Base-by-base conservation (phyloP, 2,329 filamentous ascomycete species). In the Trichophyton rubrum region DNA sequence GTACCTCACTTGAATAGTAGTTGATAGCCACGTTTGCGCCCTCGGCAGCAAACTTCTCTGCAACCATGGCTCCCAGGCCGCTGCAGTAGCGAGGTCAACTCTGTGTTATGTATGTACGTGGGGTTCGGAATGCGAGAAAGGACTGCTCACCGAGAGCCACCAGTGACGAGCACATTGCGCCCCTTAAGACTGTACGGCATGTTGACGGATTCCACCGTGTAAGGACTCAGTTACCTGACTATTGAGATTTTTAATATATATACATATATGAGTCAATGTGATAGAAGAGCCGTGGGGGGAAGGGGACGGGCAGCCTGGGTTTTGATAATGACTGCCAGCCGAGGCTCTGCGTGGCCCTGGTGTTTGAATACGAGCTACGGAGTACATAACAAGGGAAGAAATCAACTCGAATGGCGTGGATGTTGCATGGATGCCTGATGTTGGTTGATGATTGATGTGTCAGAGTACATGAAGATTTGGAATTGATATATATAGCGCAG, bases 11-110 rank as follows among this genome's bases (percentile, higher is more conserved):
- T 63, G 79, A 82, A 72, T 80, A 78, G 72, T 90, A 92, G 74
- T 91, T 92, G 69, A 93, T 81, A 7, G 84, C 82, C 8, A 92
- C 76, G 61, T 87, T 85, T 69, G 82, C 82, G 55, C 87, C 86
- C 66, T 85, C 78, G 22, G 79, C 74, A 7, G 87, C 87, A 66
- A 91, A 89, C 35, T 84, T 82, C 60, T 81, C 80, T 43, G 80
- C 81, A 2, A 88, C 79, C 2, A 85, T 77, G 49, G 86, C 88
- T 40, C 89, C 89, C 35, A 92, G 80, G 2, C 88, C 89, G 65
- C 88, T 83, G 61, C 78, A 60, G 59, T 47, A 55, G 11, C 9
- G 33, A 38, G 33, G 33, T 38, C 9, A 38, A 38, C 33, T 38
- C 9, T 13, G 15, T 40, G 30, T 35, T 20, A 57, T 62, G 6